A percentile compares a stretch with the other conserved stretches of the same genome.
These are phyloP conservation scores for Paramecium caudatum DNA, from an alignment of 73 alveolate species.

Conservation along the genomic window DNA sequence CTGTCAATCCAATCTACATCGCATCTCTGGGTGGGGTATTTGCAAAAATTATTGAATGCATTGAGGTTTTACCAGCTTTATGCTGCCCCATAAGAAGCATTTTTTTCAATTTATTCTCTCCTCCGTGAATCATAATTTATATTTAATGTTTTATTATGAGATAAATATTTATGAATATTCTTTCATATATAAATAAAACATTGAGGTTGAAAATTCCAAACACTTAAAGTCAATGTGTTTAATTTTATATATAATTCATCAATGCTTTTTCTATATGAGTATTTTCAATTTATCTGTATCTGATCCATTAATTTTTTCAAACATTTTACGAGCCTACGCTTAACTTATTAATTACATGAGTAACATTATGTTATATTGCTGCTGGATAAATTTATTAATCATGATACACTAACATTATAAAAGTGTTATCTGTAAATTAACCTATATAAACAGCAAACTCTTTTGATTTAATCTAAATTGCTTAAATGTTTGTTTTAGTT, in stretches of 20 bases:
- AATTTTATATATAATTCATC: too few relatives aligned
- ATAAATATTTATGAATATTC: too few relatives aligned
- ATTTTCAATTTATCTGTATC: background rate
- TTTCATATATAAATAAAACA: too few relatives aligned
- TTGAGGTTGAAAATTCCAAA: too few relatives aligned
- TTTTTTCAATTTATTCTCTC: slow-evolving; percentile 78
- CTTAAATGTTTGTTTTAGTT: slow-evolving; percentile 38
- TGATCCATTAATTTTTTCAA: background rate
- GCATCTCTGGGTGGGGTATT: slow-evolving; percentile 94
- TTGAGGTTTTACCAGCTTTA: slow-evolving; percentile 93
- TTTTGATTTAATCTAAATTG: slow-evolving; percentile 51
- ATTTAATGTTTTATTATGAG: too few relatives aligned
- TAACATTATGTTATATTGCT: background rate
- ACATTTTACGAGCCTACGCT: background rate
- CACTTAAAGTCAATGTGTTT: too few relatives aligned
- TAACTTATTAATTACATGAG: background rate
- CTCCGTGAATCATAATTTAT: background rate
- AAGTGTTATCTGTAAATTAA: background rate
- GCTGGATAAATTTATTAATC: background rate
- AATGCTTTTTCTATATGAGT: too few relatives aligned
- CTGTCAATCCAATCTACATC: slow-evolving; percentile 88
- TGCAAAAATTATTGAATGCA: slow-evolving; percentile 94
- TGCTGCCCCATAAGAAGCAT: slow-evolving; percentile 92
- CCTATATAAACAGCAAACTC: background rate
- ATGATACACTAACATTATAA: background rate